Percentiles rank a stretch among this genome's conserved stretches.
These are phyloP conservation scores for Dissophora globulifera DNA, from an alignment of 192 early-diverging fungal genomes.

Conservation along the genomic window DNA sequence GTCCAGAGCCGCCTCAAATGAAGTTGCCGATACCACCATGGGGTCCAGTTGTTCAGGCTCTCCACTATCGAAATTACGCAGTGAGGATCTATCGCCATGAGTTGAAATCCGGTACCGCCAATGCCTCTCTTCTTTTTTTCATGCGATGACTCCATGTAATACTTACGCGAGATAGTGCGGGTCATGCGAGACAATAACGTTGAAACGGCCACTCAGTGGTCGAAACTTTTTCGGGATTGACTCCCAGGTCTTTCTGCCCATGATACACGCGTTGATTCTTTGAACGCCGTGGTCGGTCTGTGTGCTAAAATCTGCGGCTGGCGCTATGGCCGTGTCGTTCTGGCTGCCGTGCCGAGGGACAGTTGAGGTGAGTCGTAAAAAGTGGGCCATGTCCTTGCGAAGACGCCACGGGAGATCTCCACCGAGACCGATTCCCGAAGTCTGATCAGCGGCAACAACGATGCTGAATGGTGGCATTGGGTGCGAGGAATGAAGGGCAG, in stretches of 20 bases:
- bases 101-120: too few relatives aligned
- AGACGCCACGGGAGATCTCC: conserved; percentile 88
- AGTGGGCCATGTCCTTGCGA: conserved; percentile 84
- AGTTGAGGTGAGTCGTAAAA: conserved; percentile 70
- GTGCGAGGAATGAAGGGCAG: too few relatives aligned
- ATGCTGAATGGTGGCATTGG: conserved; percentile 57
- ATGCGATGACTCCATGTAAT: too few relatives aligned
- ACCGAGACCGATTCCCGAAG: conserved; percentile 79
- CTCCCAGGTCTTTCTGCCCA: conserved; percentile 95
- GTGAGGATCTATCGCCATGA: too few relatives aligned
- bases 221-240: conserved; percentile 84
- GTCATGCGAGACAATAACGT: conserved; percentile 84
- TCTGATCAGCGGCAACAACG: conserved; percentile 80
- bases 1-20: conserved; percentile 62
- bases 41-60: conserved; percentile 39
- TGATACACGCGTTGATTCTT: conserved; percentile 84
- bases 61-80: conserved; percentile 1
- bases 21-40: conserved; percentile 44
- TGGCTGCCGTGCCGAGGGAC: not conserved
- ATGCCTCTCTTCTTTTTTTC: too few relatives aligned
- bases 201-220: conserved; percentile 80
- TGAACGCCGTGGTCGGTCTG: not conserved
- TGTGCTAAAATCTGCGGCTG: too few relatives aligned
- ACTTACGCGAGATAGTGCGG: conserved; percentile 54
- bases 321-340: too few relatives aligned